Percentiles rank a stretch among this genome's conserved stretches.
Conservation (phyloP, 2,329 filamentous ascomycete genomes). For the Emmonsia crescens region DNA sequence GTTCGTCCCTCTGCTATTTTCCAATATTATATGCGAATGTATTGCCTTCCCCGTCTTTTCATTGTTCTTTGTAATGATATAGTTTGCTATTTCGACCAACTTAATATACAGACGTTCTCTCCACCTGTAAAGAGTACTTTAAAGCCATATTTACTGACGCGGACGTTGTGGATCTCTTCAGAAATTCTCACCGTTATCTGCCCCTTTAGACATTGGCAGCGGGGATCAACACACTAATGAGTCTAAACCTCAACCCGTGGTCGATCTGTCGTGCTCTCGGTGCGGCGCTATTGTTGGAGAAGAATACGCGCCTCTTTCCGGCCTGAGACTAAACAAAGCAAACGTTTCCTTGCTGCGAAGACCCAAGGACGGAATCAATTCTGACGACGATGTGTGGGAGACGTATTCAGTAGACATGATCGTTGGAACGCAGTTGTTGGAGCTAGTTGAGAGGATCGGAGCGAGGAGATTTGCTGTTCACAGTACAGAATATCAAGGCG, state of each 20-base stretch:
- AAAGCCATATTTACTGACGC: neutral
- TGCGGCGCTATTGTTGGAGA: constrained; percentile 26
- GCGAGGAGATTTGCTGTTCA: constrained; percentile 46
- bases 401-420: constrained; percentile 27
- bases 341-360: constrained; percentile 24
- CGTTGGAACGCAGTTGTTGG: constrained; percentile 46
- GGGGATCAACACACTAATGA: constrained; percentile 25
- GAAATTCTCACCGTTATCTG: neutral
- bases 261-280: constrained; percentile 20
- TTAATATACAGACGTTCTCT: neutral
- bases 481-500: constrained; percentile 15
- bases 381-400: constrained; percentile 22
- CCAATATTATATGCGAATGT: neutral
- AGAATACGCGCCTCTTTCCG: constrained; percentile 25
- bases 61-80: neutral
- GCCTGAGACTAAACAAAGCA: constrained; percentile 40
- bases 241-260: constrained; percentile 23
- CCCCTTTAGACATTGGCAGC: neutral
- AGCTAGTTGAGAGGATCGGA: constrained; percentile 45
- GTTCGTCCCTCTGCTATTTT: neutral
- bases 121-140: neutral
- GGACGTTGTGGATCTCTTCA: neutral
- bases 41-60: neutral
- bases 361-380: constrained; percentile 11
- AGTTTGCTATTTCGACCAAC: too few species aligned